These are phyloP conservation scores for Nakazawaea ishiwadae DNA, from an alignment of 805 yeast genomes.

Conservation along the genomic window DNA sequence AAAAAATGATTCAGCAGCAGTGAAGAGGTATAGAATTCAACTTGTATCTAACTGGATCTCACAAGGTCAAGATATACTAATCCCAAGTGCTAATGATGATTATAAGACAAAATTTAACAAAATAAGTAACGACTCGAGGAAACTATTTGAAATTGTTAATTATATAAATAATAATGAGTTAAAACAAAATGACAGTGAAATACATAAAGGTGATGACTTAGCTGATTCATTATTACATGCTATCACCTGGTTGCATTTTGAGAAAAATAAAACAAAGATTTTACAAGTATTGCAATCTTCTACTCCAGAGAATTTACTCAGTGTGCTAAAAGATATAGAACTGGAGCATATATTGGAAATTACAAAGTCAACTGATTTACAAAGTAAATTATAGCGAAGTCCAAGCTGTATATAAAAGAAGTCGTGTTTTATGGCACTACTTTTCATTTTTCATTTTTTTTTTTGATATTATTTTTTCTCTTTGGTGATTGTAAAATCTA, in stretches of 20 bases:
- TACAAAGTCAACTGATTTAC: not conserved
- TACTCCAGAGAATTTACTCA: conserved; percentile 8
- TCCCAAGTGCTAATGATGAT: not conserved
- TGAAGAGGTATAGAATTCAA: conserved; percentile 21
- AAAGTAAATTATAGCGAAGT: too few relatives aligned
- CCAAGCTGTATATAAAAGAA: too few relatives aligned
- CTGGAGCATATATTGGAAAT: conserved; percentile 4
- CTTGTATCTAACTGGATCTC: conserved; percentile 24
- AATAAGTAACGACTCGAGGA: conserved; percentile 17
- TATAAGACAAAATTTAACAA: not conserved
- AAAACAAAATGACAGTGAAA: conserved; percentile 5
- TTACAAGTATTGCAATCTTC: conserved; percentile 2
- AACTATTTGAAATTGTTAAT: conserved; percentile 22
- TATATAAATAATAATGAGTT: conserved; percentile 19
- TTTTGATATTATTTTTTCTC: too few relatives aligned
- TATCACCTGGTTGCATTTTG: conserved; percentile 44
- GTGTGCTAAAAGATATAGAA: conserved; percentile 7
- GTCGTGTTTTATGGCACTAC: too few relatives aligned
- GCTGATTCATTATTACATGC: conserved; percentile 65
- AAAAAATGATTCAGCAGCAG: conserved; percentile 13
- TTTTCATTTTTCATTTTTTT: too few relatives aligned
- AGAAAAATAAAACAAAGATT: conserved; percentile 21
- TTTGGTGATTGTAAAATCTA: too few relatives aligned
- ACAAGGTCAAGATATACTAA: not conserved
- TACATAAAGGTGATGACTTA: conserved; percentile 55